phyloP scores from a whole-genome alignment of 2,329 filamentous ascomycete species.

The Penicillium oxalicum region DNA sequence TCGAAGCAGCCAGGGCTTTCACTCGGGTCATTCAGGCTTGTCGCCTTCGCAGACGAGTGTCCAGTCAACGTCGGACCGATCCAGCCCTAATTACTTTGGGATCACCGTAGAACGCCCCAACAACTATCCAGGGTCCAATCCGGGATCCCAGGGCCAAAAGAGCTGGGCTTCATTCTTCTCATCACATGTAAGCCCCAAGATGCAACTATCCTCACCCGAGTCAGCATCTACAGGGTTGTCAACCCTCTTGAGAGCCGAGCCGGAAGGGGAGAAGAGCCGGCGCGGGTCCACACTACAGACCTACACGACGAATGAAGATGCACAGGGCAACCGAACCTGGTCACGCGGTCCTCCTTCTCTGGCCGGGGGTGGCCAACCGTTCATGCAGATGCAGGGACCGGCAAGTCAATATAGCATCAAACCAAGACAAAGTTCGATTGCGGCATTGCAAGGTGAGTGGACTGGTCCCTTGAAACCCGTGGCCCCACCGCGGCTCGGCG shows the following conservation, averaged over 20 bases:
- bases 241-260: conserved; percentile 53
- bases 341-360: conserved; percentile 1
- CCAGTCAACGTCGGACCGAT: conserved; percentile 19
- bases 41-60: conserved; percentile 20
- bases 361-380: neutral
- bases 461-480: neutral
- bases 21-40: conserved; percentile 12
- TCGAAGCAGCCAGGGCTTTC: conserved; percentile 11
- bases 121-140: conserved; percentile 57
- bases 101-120: conserved; percentile 58
- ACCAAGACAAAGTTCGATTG: neutral
- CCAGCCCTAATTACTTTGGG: conserved; percentile 83
- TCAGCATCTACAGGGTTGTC: conserved; percentile 77
- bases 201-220: conserved; percentile 48
- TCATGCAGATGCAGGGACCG: neutral
- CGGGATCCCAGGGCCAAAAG: conserved; percentile 55
- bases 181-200: conserved; percentile 49
- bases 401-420: neutral
- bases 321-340: conserved; percentile 4
- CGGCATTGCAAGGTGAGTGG: conserved; percentile 10
- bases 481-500: neutral
- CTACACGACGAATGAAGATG: conserved; percentile 12
- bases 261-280: conserved; percentile 15
- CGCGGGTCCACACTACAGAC: conserved; percentile 17
- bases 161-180: conserved; percentile 74